Base-by-base conservation (phyloP, 164 flowering plant species). In the Vitis rupestris region DNA sequence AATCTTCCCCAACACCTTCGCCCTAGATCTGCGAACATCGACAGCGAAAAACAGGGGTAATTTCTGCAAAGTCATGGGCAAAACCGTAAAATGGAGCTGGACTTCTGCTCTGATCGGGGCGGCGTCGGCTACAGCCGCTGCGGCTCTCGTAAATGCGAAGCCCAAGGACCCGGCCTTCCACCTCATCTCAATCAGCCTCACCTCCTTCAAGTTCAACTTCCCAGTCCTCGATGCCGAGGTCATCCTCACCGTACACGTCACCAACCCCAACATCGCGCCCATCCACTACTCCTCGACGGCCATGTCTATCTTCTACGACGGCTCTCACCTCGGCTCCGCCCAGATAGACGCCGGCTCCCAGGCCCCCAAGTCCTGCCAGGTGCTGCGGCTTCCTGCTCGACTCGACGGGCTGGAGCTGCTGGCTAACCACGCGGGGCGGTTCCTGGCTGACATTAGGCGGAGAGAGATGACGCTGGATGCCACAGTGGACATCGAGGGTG, bases 401-500 rank as follows among this genome's bases (percentile, higher is more conserved):
- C 87, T 94, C 10, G 72, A 77, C 63, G 89, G 91, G 4, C 51
- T 81, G 49, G 80, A 84, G 78, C 81, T 94, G 61, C 81, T 94
- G 61, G 88, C 88, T 2, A 82, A 81, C 48, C 89, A 83, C 74
- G 89, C 78, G 30, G 23, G 67, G n/a, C 71, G 68, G 71, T 80
- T 94, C 57, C 9, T 88, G 16, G 66, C 83, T 2, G 99, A 94
- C 78, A 84, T 92, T 64, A 85, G 77, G 65, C 72, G 63, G 67
- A 70, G 99, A 67, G 85, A 91, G 85, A 90, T 94, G 94, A 85
- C 76, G 74, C 79, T 94, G 3, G 88, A 86, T 44, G 89, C 99
- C 6, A 63, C 72, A 1, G 88, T 89, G 82, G 94, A 88, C n/a
- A 78, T 94, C 1, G 81, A 56, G 1, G 99, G 98, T 0, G 69